Evolutionary conservation across 2,329 filamentous ascomycete species (phyloP).

Genomic region (Thermoascus crustaceus): DNA sequence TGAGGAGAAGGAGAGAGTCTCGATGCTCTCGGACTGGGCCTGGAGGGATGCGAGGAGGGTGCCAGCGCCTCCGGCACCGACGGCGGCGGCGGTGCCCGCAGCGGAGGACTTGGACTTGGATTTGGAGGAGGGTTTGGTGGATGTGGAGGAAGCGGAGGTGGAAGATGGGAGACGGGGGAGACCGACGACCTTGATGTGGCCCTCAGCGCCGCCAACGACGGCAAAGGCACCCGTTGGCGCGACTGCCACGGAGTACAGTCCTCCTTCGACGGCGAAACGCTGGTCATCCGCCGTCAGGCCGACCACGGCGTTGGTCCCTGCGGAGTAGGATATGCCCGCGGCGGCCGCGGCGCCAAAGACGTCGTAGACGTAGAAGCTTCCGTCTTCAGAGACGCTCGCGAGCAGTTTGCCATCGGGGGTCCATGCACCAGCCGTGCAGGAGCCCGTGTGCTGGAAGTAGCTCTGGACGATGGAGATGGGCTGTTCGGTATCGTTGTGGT

Average conservation of each 20-base stretch:
- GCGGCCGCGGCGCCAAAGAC: constrained; percentile 72
- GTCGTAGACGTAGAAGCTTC: constrained; percentile 85
- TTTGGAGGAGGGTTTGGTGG: constrained; percentile 38
- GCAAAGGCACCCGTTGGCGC: constrained; percentile 72
- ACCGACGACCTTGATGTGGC: constrained; percentile 75
- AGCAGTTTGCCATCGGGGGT: constrained; percentile 78
- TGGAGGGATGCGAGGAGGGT: constrained; percentile 77
- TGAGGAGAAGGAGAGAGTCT: constrained; percentile 61
- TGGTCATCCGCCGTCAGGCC: constrained; percentile 73
- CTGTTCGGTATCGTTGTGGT: constrained; percentile 51
- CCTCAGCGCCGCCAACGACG: constrained; percentile 80
- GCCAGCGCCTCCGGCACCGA: constrained; percentile 44
- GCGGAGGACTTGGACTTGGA: constrained; percentile 45
- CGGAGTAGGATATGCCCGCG: constrained; percentile 49
- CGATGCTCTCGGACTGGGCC: constrained; percentile 69
- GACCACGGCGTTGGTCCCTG: constrained; percentile 58
- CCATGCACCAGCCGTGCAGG: constrained; percentile 87
- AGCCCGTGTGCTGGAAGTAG: constrained; percentile 80
- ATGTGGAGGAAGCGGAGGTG: constrained; percentile 29
- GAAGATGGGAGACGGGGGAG: constrained; percentile 56
- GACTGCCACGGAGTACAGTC: constrained; percentile 78
- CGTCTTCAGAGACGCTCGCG: constrained; percentile 82
- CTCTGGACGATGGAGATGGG: constrained; percentile 77
- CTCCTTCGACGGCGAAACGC: constrained; percentile 84
- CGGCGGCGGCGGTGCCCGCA: constrained; percentile 23